These are phyloP conservation scores for Tubosaeta sp. DNA, from an alignment of 768 basidiomycete genomes.

Conservation along the genomic window DNA sequence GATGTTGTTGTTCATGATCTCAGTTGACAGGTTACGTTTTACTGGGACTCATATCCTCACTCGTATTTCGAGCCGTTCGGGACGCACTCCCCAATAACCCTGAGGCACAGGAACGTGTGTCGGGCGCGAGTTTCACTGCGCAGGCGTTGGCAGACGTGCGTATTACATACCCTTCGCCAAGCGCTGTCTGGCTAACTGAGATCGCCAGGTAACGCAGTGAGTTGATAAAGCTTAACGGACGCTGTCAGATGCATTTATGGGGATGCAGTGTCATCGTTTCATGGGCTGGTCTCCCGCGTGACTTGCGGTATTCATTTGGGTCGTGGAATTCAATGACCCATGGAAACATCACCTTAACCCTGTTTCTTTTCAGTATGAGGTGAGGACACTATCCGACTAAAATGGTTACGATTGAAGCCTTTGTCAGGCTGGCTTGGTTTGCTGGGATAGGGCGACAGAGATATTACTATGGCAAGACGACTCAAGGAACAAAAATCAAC, in stretches of 20 bases:
- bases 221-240: constrained; percentile 15
- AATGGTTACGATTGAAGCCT: not conserved
- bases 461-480: constrained; percentile 35
- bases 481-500: constrained; percentile 12
- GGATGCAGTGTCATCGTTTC: constrained; percentile 51
- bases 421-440: constrained; percentile 51
- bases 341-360: constrained; percentile 66
- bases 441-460: constrained; percentile 44
- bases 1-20: not conserved
- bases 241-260: not conserved
- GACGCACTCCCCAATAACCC: constrained; percentile 55
- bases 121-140: constrained; percentile 58
- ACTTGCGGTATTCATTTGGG: constrained; percentile 45
- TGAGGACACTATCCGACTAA: constrained; percentile 20
- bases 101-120: constrained; percentile 61
- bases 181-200: not conserved
- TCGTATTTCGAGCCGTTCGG: constrained; percentile 64
- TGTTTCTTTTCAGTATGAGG: constrained; percentile 56
- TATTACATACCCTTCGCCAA: not conserved
- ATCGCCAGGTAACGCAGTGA: constrained; percentile 56
- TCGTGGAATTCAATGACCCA: constrained; percentile 73
- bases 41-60: constrained; percentile 57
- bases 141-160: constrained; percentile 70
- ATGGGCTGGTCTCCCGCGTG: constrained; percentile 52
- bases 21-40: constrained; percentile 51